A percentile compares a stretch with the other conserved stretches of the same genome.
Conservation (phyloP, 345 rosid species). For the Zanthoxylum bungeanum region DNA sequence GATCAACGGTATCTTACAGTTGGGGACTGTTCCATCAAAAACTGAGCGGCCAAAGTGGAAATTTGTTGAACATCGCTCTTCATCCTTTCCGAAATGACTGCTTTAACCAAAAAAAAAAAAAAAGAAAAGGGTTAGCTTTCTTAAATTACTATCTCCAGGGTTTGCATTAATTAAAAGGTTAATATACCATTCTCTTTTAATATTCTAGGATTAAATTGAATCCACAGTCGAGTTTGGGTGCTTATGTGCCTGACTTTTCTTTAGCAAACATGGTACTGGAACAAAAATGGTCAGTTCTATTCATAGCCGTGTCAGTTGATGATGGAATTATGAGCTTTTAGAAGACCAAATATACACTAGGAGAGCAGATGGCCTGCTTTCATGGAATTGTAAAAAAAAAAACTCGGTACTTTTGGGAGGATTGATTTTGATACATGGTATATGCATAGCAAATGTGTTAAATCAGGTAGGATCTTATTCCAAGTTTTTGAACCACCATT, state of each 20-base stretch:
- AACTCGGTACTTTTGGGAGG: not conserved
- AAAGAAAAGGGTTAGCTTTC: slow-evolving; percentile 1
- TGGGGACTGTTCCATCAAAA: slow-evolving; percentile 25
- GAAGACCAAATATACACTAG: not conserved
- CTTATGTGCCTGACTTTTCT: not conserved
- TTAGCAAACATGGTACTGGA: not conserved
- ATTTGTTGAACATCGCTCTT: slow-evolving; percentile 39
- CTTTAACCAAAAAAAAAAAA: no score
- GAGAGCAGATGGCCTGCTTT: not conserved
- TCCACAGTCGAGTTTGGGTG: not conserved
- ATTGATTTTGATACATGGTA: not conserved
- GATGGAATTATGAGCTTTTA: not conserved
- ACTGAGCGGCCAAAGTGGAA: slow-evolving; percentile 32
- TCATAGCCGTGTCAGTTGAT: not conserved
- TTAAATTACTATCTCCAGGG: not conserved
- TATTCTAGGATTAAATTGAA: not conserved
- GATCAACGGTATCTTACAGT: slow-evolving; percentile 42
- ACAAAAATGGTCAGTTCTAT: not conserved
- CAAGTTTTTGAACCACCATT: not conserved
- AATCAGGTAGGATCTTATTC: not conserved
- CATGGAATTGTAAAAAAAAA: not conserved
- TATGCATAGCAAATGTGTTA: no score
- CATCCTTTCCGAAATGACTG: slow-evolving; percentile 23
- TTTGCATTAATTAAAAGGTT: not conserved
- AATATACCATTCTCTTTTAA: not conserved